Conservation (phyloP, 2,329 filamentous ascomycete species). For the Cordyceps militaris region DNA sequence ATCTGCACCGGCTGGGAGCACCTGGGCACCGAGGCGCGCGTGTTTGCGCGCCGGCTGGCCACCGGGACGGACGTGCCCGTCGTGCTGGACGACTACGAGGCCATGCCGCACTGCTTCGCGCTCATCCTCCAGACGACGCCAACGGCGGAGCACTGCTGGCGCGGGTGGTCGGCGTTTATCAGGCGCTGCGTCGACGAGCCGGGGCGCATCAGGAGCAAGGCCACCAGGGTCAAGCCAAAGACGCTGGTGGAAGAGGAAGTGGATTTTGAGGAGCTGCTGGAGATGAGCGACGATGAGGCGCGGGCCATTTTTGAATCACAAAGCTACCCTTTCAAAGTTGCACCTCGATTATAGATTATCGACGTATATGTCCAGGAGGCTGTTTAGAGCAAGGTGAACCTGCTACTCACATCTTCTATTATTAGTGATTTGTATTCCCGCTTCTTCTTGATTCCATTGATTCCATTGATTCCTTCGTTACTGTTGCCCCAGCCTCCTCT, state of each 20-base stretch:
- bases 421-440: too few species aligned
- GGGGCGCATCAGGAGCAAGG: constrained; percentile 30
- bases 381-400: too few species aligned
- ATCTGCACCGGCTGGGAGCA: constrained; percentile 65
- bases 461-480: too few species aligned
- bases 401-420: too few species aligned
- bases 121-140: constrained; percentile 43
- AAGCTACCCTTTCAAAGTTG: constrained; percentile 16
- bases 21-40: constrained; percentile 59
- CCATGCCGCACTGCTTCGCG: constrained; percentile 73
- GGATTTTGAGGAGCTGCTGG: constrained; percentile 36
- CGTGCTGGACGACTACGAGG: constrained; percentile 65
- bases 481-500: too few species aligned
- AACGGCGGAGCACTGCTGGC: constrained; percentile 44
- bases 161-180: constrained; percentile 52
- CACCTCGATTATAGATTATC: background rate
- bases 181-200: constrained; percentile 31
- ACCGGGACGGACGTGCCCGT: constrained; percentile 50
- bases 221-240: constrained; percentile 42
- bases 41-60: constrained; percentile 50
- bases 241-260: constrained; percentile 42
- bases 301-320: constrained; percentile 12
- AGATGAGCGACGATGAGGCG: constrained; percentile 17
- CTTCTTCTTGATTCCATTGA: too few species aligned
- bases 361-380: background rate